phyloP scores from a whole-genome alignment of 768 basidiomycete species.

The Clathrus columnatus region DNA sequence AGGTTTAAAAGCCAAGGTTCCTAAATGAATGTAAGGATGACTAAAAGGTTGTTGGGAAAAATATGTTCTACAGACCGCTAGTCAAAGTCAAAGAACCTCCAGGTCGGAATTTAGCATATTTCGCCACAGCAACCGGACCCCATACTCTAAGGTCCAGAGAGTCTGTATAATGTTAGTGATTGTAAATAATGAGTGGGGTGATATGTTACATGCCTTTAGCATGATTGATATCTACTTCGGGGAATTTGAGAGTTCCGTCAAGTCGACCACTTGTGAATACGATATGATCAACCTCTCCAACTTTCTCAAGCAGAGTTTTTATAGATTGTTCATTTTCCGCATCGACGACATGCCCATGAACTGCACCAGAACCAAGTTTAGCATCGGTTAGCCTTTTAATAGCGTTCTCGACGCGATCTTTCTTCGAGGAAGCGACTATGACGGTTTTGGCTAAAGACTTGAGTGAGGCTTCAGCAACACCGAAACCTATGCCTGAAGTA shows the following conservation, averaged over 20 bases:
- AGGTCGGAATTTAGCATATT: constrained; percentile 8
- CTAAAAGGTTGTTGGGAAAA: too few species aligned
- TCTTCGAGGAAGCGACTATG: not conserved
- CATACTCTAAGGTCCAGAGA: constrained; percentile 13
- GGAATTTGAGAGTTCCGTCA: too few species aligned
- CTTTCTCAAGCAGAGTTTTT: not conserved
- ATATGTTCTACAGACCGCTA: constrained; percentile 7
- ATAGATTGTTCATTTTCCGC: not conserved
- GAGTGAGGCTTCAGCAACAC: too few species aligned
- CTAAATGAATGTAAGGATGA: not conserved
- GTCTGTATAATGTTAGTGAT: not conserved
- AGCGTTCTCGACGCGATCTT: not conserved
- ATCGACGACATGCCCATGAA: not conserved
- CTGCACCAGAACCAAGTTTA: not conserved
- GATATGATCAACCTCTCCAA: not conserved
- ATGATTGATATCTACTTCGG: too few species aligned
- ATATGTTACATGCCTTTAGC: too few species aligned
- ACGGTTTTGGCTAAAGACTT: not conserved
- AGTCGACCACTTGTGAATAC: not conserved
- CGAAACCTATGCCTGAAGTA: not conserved
- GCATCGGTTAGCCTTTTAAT: not conserved
- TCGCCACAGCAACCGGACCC: constrained; percentile 10
- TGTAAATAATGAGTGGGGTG: too few species aligned
- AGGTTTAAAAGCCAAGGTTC: constrained; percentile 8
- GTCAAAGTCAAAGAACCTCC: constrained; percentile 13